Evolutionary conservation across 2,329 filamentous ascomycete species (phyloP), one percentile per base, ranked within the genome.

Genomic region (Fusarium marasasianum): DNA sequence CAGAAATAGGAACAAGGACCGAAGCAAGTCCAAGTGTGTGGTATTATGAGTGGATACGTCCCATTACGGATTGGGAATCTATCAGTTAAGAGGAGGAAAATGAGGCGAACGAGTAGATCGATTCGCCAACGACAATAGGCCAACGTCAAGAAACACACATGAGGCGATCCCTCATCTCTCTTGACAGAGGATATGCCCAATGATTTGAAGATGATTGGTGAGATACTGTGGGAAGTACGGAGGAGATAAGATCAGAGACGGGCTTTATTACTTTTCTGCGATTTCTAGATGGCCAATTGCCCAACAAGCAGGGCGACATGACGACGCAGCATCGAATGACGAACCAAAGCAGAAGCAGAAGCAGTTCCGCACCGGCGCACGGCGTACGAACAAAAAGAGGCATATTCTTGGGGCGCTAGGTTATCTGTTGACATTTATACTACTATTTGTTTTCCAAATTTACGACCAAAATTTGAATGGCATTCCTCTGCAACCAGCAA

Each of bases 321-420:
- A 79, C 75, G 75, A 81, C 76, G 78, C 77, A 80, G 77, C 80
- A 80, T 81, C 75, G 72, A 77, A 78, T 75, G 73, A 80, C 77
- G 76, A 81, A 80, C 74, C 69, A 79, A 76, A 79, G 73, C 72
- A 78, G 75, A 78, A 73, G 74, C 75, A 79, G 76, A 78, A 73
- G 75, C 75, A 79, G 77, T 78, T 79, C 78, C 79, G 78, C 77
- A 81, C 75, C 78, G 82, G 82, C 82, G 82, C 82, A 83, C 80
- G 82, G 82, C 81, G 82, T 80, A 82, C 77, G 77, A 78, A 81
- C 77, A 78, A 81, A 81, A 80, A 79, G 74, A 80, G 79, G 80
- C 78, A 82, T 81, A 76, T 80, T 79, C 75, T 73, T 77, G 80
- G 80, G 81, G 81, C 80, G 81, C 80, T 81, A 76, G 79, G 79